Evolutionary conservation across 1,284 basidiomycete species (phyloP).

Genomic region (Ganoderma lingzhi): DNA sequence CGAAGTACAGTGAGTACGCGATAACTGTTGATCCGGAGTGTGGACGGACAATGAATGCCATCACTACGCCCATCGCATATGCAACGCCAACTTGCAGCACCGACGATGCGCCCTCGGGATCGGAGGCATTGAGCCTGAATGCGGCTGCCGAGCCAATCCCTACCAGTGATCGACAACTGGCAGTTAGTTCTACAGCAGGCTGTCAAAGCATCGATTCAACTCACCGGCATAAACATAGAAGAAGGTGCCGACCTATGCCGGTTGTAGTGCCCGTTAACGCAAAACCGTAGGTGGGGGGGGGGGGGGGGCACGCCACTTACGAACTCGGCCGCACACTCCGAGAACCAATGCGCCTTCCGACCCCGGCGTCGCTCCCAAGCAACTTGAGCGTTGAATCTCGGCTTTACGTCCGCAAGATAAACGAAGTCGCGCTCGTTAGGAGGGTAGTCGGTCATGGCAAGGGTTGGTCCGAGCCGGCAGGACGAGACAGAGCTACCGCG

Average conservation of each 20-base stretch:
- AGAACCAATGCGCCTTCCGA: constrained; percentile 55
- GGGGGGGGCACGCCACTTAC: constrained; percentile 44
- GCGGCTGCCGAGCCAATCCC: constrained; percentile 67
- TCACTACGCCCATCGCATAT: constrained; percentile 67
- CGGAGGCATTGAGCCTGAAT: constrained; percentile 57
- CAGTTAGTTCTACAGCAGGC: background rate
- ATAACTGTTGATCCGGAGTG: background rate
- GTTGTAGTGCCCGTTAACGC: background rate
- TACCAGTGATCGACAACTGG: constrained; percentile 30
- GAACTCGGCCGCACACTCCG: constrained; percentile 66
- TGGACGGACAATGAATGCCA: constrained; percentile 53
- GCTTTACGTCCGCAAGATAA: constrained; percentile 34
- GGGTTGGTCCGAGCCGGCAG: background rate
- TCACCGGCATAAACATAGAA: constrained; percentile 62
- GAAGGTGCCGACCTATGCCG: constrained; percentile 47
- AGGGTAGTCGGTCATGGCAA: background rate
- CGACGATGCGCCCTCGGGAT: constrained; percentile 53
- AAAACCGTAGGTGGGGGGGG: background rate
- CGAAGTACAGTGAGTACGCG: background rate
- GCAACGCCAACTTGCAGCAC: constrained; percentile 66
- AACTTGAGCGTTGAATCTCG: constrained; percentile 48
- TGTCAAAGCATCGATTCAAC: constrained; percentile 14
- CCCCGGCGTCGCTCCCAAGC: constrained; percentile 64
- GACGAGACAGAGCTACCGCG: background rate
- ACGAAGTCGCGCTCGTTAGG: constrained; percentile 25